Evolutionary conservation across 2,329 filamentous ascomycete species (phyloP).

Genomic region (Colletotrichum tofieldiae): DNA sequence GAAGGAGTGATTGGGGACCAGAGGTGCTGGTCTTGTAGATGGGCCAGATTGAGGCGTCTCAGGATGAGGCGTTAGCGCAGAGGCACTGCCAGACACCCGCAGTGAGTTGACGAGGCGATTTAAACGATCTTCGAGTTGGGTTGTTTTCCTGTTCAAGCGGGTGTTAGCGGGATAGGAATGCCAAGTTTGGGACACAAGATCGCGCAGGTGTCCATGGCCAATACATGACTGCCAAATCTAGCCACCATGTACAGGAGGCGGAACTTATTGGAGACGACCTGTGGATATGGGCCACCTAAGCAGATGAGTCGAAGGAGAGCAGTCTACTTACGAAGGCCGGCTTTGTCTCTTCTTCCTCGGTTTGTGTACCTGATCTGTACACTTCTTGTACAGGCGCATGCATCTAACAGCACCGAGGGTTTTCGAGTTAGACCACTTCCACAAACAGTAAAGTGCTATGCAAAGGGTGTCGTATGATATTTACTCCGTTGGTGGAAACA

Average conservation of each 20-base stretch:
- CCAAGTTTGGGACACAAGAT: neutral
- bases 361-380: slow-evolving; percentile 62
- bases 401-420: slow-evolving; percentile 54
- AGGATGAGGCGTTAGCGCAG: neutral
- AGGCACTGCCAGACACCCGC: slow-evolving; percentile 59
- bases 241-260: neutral
- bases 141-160: slow-evolving; percentile 57
- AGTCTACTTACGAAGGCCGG: slow-evolving; percentile 64
- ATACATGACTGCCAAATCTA: no score
- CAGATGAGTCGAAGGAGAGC: neutral
- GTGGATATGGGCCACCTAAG: no score
- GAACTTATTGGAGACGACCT: neutral
- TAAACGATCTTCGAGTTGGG: slow-evolving; percentile 65
- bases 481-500: neutral
- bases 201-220: neutral
- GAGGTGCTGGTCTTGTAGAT: neutral
- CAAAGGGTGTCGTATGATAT: neutral
- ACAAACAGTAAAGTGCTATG: neutral
- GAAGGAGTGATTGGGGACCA: neutral
- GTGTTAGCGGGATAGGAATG: neutral
- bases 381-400: slow-evolving; percentile 64
- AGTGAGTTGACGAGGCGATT: slow-evolving; percentile 66
- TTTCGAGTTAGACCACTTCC: neutral
- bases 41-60: neutral
- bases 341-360: slow-evolving; percentile 67